phyloP scores from a whole-genome alignment of 2,329 filamentous ascomycete species.

The Alternaria ventricosa region DNA sequence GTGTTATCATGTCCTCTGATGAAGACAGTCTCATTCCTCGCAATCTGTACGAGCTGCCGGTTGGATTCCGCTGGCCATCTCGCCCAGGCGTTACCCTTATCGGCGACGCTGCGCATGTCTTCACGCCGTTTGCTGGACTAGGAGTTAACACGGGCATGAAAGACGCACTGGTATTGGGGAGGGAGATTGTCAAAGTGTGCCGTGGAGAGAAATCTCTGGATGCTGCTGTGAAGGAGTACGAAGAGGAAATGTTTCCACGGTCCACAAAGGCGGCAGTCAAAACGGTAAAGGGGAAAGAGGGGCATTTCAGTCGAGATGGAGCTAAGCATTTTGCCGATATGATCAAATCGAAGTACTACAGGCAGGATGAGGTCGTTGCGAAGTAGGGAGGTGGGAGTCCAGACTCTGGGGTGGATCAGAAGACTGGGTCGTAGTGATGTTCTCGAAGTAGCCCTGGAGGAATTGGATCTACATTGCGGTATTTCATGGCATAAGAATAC shows the following conservation, averaged over 20 bases:
- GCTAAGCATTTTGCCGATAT: constrained; percentile 28
- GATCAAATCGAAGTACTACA: constrained; percentile 23
- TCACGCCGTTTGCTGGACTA: constrained; percentile 65
- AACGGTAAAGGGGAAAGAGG: constrained; percentile 28
- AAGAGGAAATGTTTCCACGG: constrained; percentile 34
- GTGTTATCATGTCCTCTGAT: constrained; percentile 26
- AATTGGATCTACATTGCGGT: neutral
- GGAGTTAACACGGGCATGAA: constrained; percentile 65
- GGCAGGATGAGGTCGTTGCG: neutral
- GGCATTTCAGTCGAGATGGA: constrained; percentile 28
- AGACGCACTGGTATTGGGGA: constrained; percentile 60
- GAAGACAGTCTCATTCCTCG: constrained; percentile 24
- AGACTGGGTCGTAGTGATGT: neutral
- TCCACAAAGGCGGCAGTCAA: constrained; percentile 25
- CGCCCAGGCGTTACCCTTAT: constrained; percentile 60
- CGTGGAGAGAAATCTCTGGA: constrained; percentile 29
- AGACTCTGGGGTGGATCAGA: neutral
- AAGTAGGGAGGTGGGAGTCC: neutral
- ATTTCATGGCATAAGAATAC: neutral
- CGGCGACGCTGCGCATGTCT: constrained; percentile 67
- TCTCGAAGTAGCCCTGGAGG: neutral
- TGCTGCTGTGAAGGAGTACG: constrained; percentile 28
- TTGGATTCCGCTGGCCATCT: constrained; percentile 59
- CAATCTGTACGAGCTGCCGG: constrained; percentile 61
- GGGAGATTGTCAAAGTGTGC: constrained; percentile 24